Base-by-base conservation (phyloP, 192 early-diverging fungal genomes). In the Coemansia erecta region DNA sequence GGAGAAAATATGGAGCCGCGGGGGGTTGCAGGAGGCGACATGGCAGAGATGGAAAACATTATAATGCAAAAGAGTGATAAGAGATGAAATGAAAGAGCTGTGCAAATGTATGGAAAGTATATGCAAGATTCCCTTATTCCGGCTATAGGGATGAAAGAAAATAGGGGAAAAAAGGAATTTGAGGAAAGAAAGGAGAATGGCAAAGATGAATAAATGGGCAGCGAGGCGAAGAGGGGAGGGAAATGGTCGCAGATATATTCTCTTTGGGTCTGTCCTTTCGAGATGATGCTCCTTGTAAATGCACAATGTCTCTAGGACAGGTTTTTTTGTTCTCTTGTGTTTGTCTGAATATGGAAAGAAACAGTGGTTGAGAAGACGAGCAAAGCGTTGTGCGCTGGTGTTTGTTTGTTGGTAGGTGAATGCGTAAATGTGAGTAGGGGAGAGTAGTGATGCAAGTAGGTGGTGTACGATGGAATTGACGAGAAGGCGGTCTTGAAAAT, bases 1-100 rank as follows among this genome's bases (percentile, higher is more conserved):
- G 53, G 53, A 23, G 53, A 55, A 42, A 55, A 55, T 22, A 55
- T 42, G 5, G 53, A 42, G 9, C 53, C 53, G 22, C 53, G 37
- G 39, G 53, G 53, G 8, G 53, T 55, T 8, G 37, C 19, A 22
- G 53, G 53, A 17, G 53, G 53, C 8, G 53, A 55, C 53, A 55
- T 39, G 24, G 53, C 53, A 55, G 53, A 55, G 23, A 55, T 55
- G 40, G 37, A 41, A 42, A 55, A 55, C 53, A 55, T 55, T 52
- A 22, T 48, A 22, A 44, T 44, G 42, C 42, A 44, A 13, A 14
- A 4, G 13, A n/a, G n/a, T 14, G 17, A 44, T 4, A 49, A 49
- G n/a, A 49, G 12, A 49, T 49, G 47, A 19, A 22, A 49, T 18
- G 22, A 49, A 18, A 18, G 17, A 9, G 51, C 13, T 37, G 22